Conservation (phyloP, 306 rosid genomes). For the Gastrolobium bilobum region DNA sequence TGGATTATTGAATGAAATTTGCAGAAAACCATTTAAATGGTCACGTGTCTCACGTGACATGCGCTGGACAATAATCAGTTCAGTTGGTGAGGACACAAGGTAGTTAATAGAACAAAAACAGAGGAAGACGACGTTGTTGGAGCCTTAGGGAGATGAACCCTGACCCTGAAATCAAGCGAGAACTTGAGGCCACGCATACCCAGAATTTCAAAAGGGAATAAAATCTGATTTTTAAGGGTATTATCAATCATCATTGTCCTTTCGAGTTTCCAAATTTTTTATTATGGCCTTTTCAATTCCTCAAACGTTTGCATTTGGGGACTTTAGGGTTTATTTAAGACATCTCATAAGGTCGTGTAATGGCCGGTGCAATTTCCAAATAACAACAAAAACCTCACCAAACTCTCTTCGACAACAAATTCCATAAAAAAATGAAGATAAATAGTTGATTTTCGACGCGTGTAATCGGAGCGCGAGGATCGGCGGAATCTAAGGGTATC, state of each 20-base stretch:
- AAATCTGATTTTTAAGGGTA: constrained; percentile 54
- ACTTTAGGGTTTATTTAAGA: constrained; percentile 27
- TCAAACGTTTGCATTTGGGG: constrained; percentile 6
- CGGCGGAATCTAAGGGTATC: constrained; percentile 50
- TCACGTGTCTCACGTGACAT: constrained; percentile 3
- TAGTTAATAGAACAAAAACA: neutral
- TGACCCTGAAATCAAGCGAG: constrained; percentile 35
- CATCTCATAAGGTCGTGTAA: constrained; percentile 62
- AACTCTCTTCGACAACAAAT: constrained; percentile 44
- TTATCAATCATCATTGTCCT: neutral
- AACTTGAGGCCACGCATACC: constrained; percentile 11
- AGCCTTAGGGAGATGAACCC: constrained; percentile 1
- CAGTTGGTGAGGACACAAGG: neutral
- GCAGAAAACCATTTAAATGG: neutral
- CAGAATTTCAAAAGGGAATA: constrained; percentile 54
- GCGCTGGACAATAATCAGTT: neutral
- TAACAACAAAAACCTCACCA: constrained; percentile 45
- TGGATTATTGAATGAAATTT: no score
- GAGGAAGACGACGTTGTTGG: neutral
- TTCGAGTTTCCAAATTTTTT: constrained; percentile 49
- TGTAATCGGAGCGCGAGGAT: constrained; percentile 50
- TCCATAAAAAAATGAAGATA: neutral
- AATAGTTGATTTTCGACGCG: constrained; percentile 55
- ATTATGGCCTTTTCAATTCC: constrained; percentile 10
- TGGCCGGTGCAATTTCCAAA: constrained; percentile 61